These are phyloP conservation scores for Brettanomyces sp. DNA, from an alignment of 805 yeast genomes.

Conservation along the genomic window DNA sequence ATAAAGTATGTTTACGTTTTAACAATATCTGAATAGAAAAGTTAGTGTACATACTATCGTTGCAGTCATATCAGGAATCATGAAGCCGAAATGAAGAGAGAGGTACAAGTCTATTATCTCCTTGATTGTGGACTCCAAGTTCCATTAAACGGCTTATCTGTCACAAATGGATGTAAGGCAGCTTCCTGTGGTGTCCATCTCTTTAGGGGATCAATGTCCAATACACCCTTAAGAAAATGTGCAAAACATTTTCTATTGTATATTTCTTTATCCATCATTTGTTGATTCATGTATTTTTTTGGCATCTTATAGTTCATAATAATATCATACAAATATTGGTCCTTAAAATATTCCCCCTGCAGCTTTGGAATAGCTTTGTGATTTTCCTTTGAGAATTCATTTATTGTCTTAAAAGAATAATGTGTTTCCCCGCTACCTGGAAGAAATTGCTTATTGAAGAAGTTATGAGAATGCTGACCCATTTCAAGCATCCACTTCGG, in stretches of 20 bases:
- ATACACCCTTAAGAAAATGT: constrained; percentile 69
- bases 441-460: constrained; percentile 28
- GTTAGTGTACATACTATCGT: no score
- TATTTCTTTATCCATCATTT: constrained; percentile 60
- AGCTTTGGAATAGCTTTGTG: constrained; percentile 35
- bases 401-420: constrained; percentile 27
- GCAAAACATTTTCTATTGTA: constrained; percentile 60
- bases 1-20: no score
- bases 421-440: constrained; percentile 27
- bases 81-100: no score
- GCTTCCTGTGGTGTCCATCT: constrained; percentile 98
- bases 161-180: constrained; percentile 79
- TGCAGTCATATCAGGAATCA: no score
- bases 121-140: constrained; percentile 40
- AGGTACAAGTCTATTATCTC: neutral
- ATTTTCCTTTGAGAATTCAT: constrained; percentile 45
- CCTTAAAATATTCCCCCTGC: constrained; percentile 75
- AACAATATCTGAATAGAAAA: no score
- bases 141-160: constrained; percentile 45
- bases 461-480: constrained; percentile 76
- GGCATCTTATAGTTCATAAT: constrained; percentile 68
- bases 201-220: constrained; percentile 83
- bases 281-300: constrained; percentile 39
- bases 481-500: constrained; percentile 96
- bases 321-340: constrained; percentile 57